Evolutionary conservation across 768 basidiomycete species (phyloP).

Genomic region (Sistotremastrum suecicum): DNA sequence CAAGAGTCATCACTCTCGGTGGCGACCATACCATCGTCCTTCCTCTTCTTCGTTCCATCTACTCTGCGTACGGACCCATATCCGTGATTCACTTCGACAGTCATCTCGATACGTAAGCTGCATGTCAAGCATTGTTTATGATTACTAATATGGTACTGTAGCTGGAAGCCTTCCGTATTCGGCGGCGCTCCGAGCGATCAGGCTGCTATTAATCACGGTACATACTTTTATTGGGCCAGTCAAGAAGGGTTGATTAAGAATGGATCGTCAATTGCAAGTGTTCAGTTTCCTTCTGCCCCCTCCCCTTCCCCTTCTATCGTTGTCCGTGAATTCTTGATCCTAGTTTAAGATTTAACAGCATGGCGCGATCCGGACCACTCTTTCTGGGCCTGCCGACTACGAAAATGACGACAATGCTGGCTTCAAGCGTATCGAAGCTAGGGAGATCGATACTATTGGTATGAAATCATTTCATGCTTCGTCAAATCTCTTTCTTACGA

Average conservation of each 20-base stretch:
- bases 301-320: conserved; percentile 7
- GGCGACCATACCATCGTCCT: conserved; percentile 81
- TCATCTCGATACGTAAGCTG: conserved; percentile 31
- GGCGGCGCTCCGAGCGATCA: conserved; percentile 60
- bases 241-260: conserved; percentile 70
- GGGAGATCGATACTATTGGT: conserved; percentile 76
- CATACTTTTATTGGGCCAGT: conserved; percentile 84
- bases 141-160: conserved; percentile 15
- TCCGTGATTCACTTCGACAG: conserved; percentile 83
- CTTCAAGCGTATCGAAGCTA: conserved; percentile 71
- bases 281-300: conserved; percentile 13
- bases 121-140: conserved; percentile 12
- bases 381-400: conserved; percentile 67
- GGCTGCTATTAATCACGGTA: conserved; percentile 74
- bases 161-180: conserved; percentile 64
- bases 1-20: conserved; percentile 69
- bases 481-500: not conserved
- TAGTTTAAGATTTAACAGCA: conserved; percentile 56
- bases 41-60: conserved; percentile 53
- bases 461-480: conserved; percentile 8
- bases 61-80: conserved; percentile 66
- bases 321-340: conserved; percentile 43
- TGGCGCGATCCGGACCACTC: conserved; percentile 75
- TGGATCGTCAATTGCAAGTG: conserved; percentile 73
- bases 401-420: conserved; percentile 65